Conservation (phyloP, 73 alveolate species). For the Paramecium tetraurelia region DNA sequence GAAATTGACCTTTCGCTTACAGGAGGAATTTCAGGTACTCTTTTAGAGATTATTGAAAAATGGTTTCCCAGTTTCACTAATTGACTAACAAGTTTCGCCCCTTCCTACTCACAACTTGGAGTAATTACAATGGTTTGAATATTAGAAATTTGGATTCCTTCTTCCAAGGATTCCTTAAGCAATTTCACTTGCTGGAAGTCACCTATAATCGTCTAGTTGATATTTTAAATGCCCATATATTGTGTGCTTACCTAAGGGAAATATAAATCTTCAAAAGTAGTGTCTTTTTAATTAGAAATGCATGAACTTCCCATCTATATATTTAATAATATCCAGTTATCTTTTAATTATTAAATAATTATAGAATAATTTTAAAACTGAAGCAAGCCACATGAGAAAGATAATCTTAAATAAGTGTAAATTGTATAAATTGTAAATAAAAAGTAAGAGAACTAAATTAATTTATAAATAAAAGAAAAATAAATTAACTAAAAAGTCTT, state of each 20-base stretch:
- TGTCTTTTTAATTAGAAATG: neutral
- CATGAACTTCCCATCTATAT: neutral
- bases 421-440: neutral
- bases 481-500: neutral
- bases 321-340: neutral
- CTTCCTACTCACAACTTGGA: neutral
- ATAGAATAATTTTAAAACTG: neutral
- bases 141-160: neutral
- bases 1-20: neutral
- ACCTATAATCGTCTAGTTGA: neutral
- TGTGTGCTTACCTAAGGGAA: neutral
- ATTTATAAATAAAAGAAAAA: too few species aligned
- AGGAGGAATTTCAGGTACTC: neutral
- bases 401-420: neutral
- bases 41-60: neutral
- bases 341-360: neutral
- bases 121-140: neutral
- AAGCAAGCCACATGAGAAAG: neutral
- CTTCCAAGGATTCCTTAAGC: neutral
- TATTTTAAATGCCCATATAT: neutral
- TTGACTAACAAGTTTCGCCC: neutral
- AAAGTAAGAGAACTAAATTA: neutral
- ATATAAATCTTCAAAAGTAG: neutral
- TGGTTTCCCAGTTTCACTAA: neutral
- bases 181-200: neutral